A percentile compares a stretch with the other conserved stretches of the same genome.
Conservation (phyloP, 73 alveolate genomes). For the Urostyla sp. region DNA sequence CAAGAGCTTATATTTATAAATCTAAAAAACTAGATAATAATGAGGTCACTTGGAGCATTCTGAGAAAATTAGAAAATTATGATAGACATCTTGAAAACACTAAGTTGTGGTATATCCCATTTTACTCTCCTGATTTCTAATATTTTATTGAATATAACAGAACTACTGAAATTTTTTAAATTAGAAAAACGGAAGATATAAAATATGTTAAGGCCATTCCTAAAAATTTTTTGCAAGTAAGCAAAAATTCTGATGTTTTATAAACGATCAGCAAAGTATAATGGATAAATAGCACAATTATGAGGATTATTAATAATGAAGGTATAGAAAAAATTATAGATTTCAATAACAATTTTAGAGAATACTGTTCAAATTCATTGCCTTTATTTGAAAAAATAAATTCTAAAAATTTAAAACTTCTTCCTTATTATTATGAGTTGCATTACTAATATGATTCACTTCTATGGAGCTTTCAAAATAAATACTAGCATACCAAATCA, state of each 20-base stretch:
- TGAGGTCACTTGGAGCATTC: background rate
- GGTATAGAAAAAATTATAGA: conserved; percentile 21
- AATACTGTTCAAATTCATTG: background rate
- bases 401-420: background rate
- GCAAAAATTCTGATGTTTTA: background rate
- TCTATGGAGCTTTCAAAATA: conserved; percentile 1
- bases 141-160: conserved; percentile 2
- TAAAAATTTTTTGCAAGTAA: conserved; percentile 9
- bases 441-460: background rate
- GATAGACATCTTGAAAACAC: conserved; percentile 19
- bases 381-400: conserved; percentile 4
- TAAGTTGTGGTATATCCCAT: background rate
- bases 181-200: conserved; percentile 2
- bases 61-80: conserved; percentile 17
- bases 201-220: background rate
- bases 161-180: conserved; percentile 3
- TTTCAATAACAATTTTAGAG: conserved; percentile 6
- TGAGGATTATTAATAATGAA: conserved; percentile 21
- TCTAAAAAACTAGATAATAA: background rate
- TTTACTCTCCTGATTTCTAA: conserved; percentile 25
- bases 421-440: background rate
- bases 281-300: conserved; percentile 18
- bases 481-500: conserved; percentile 10
- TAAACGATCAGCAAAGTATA: conserved; percentile 3
- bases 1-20: background rate